Evolutionary conservation across 306 rosid genomes (phyloP).

Genomic region (Vicia faba): DNA sequence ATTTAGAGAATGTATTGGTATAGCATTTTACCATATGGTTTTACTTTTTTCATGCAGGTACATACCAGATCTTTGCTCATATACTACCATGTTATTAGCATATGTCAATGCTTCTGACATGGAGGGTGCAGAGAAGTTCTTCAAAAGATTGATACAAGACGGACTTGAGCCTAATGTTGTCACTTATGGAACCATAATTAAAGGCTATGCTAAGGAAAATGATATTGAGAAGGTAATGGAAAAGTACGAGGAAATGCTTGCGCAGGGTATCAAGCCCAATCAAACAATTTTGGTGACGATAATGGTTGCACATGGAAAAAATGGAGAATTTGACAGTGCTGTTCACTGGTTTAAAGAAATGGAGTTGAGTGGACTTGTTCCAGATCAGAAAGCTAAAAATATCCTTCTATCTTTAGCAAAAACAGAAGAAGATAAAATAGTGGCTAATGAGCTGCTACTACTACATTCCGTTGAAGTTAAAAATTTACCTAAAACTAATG

Average conservation of each 20-base stretch:
- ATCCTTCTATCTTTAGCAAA: slow-evolving; percentile 74
- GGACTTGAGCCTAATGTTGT: slow-evolving; percentile 80
- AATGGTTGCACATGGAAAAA: slow-evolving; percentile 91
- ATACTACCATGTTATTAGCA: slow-evolving; percentile 90
- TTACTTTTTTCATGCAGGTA: slow-evolving; percentile 51
- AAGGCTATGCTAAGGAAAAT: slow-evolving; percentile 78
- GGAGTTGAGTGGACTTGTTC: slow-evolving; percentile 61
- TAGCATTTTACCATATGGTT: slow-evolving; percentile 33
- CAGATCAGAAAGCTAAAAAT: slow-evolving; percentile 88
- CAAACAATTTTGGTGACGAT: slow-evolving; percentile 73
- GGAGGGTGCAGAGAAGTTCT: slow-evolving; percentile 89
- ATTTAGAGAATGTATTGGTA: slow-evolving; percentile 7
- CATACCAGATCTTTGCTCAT: slow-evolving; percentile 81
- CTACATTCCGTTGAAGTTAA: slow-evolving; percentile 41
- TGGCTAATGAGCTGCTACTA: slow-evolving; percentile 58
- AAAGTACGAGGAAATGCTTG: slow-evolving; percentile 77
- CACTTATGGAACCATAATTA: slow-evolving; percentile 78
- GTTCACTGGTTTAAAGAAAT: slow-evolving; percentile 89
- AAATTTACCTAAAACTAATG: slow-evolving; percentile 37
- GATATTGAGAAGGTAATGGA: slow-evolving; percentile 67
- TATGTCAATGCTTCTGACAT: slow-evolving; percentile 84
- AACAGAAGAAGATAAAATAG: slow-evolving; percentile 60
- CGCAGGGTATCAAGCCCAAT: slow-evolving; percentile 60
- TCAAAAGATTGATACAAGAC: slow-evolving; percentile 70
- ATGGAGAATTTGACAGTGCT: slow-evolving; percentile 72